Evolutionary conservation across 192 early-diverging fungal species (phyloP).

Genomic region (Coemansia sp.): DNA sequence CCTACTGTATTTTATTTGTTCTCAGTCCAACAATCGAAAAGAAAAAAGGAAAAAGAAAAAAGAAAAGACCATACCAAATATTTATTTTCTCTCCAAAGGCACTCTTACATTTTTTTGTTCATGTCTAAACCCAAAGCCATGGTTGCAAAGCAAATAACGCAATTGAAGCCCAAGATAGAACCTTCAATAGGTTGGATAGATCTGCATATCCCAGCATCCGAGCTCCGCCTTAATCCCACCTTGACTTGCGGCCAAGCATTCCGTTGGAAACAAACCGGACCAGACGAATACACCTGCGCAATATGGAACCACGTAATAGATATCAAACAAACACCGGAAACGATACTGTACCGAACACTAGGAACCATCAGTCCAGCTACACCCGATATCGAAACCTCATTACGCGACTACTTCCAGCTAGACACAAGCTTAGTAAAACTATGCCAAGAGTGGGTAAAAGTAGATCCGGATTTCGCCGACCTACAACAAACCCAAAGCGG

Average conservation of each 20-base stretch:
- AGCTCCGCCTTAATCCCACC: constrained; percentile 77
- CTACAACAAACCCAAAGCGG: constrained; percentile 54
- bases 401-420: constrained; percentile 86
- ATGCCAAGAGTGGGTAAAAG: constrained; percentile 59
- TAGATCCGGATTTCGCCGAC: constrained; percentile 67
- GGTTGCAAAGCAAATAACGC: background rate
- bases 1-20: background rate
- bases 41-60: too few species aligned
- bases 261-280: constrained; percentile 74
- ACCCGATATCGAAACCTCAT: constrained; percentile 18
- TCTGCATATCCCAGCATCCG: constrained; percentile 56
- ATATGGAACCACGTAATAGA: constrained; percentile 61
- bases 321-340: constrained; percentile 59
- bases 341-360: constrained; percentile 31
- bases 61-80: too few species aligned
- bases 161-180: background rate
- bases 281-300: constrained; percentile 61
- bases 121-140: background rate
- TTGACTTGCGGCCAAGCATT: constrained; percentile 90
- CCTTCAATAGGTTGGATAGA: constrained; percentile 41
- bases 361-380: constrained; percentile 4
- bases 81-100: background rate
- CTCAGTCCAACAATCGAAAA: too few species aligned
- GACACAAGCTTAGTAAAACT: constrained; percentile 60
- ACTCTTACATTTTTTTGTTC: background rate